Evolutionary conservation across 106 monocot genomes (phyloP), one percentile per base, ranked within the genome.

Genomic region (Dendrobium catenatum): DNA sequence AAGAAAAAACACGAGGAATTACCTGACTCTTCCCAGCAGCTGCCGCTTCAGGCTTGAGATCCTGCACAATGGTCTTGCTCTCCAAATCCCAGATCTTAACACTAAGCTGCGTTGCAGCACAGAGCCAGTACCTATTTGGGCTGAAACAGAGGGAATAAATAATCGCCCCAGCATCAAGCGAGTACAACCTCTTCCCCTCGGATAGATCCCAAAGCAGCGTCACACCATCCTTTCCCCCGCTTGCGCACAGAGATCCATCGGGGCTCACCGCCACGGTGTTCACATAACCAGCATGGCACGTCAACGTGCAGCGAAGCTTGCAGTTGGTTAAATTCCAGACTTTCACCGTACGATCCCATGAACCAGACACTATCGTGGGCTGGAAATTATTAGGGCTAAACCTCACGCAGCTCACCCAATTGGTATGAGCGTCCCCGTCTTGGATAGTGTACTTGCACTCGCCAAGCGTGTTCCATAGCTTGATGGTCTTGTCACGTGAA

Each of bases 31-130:
- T 74, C 9, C 74, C 74, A 42, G 43, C 19, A 42, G 68, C 40
- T n/a, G 80, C 18, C 3, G 54, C 42, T 18, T 83, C 83, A 0
- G 85, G 80, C 77, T 81, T 85, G 55, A 85, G 77, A 68, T 85
- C 85, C 49, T 85, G 85, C 42, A 85, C 85, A 16, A 85, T 79
- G 11, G 80, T 76, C 66, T 85, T 85, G 77, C 85, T 85, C 85
- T 85, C 85, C 0, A 86, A 61, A 67, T 82, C 86, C 82, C 82
- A 86, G 41, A 86, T 86, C 82, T 82, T 81, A 29, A 86, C 75
- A 33, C 86, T 82, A 19, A 73, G 73, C 64, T 86, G 79, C 5
- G 82, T 86, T 4, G 86, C 81, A 31, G 78, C 86, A 48, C 86
- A 86, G 41, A 86, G 82, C 82, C 78, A 82, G 42, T 82, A 86